These are phyloP conservation scores for Rhizoctonia solani DNA, from an alignment of 1,284 basidiomycete species.

Conservation along the genomic window DNA sequence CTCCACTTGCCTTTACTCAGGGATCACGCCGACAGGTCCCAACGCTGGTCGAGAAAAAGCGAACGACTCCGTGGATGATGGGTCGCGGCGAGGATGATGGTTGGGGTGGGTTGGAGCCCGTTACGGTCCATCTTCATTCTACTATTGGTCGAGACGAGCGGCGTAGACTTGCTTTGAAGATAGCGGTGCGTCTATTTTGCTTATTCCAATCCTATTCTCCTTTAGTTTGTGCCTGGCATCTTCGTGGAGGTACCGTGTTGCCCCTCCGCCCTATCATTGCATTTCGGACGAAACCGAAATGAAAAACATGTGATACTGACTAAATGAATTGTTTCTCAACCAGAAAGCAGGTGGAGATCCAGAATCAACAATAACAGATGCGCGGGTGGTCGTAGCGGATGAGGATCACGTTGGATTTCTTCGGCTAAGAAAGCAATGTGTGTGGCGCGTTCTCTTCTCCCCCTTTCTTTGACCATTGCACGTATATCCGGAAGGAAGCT, in stretches of 20 bases:
- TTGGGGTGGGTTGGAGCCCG: conserved; percentile 29
- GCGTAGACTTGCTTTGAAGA: conserved; percentile 12
- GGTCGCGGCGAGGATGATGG: conserved; percentile 7
- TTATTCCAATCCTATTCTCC: background rate
- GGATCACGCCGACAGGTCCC: conserved; percentile 1
- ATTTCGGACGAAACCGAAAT: too few species aligned
- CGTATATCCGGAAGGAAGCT: background rate
- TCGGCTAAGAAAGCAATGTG: conserved; percentile 25
- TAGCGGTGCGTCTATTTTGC: conserved; percentile 18
- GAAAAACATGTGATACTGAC: conserved; percentile 2
- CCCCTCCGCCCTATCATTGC: background rate
- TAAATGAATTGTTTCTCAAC: background rate
- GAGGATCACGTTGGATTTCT: conserved; percentile 25
- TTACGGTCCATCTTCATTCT: conserved; percentile 18
- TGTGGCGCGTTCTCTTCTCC: conserved; percentile 1
- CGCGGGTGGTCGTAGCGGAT: conserved; percentile 22
- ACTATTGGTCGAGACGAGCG: conserved; percentile 7
- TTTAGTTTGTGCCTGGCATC: background rate
- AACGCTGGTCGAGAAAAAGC: background rate
- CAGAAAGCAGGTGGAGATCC: conserved; percentile 33
- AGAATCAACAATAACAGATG: background rate
- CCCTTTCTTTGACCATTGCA: background rate
- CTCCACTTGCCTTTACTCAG: conserved; percentile 29
- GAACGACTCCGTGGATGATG: conserved; percentile 13
- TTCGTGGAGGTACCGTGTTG: background rate